Base-by-base conservation (phyloP, 768 basidiomycete species). In the Podaxis pistillaris region DNA sequence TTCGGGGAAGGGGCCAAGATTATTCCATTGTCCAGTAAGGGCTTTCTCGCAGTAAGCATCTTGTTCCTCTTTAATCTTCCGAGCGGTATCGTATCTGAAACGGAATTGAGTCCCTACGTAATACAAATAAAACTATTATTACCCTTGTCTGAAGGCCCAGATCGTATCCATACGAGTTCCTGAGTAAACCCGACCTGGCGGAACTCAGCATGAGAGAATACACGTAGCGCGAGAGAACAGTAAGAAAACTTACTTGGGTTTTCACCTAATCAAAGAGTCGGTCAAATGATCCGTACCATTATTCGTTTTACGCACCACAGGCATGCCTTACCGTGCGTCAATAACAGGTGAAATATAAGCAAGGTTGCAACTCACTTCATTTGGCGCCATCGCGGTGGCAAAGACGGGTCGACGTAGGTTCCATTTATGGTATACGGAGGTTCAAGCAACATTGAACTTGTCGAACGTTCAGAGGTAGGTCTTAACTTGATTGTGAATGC, bases 401-500 rank as follows among this genome's bases (percentile, higher is more conserved):
- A 44, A 62, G 73, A 71, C 65, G 81, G 69, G 46, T 78, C 75
- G 37, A 73, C 65, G 12, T 69, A 73, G 6, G 83, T 74, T 26
- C 71, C 74, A 67, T 87, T 83, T 71, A 83, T 58, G 52, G 72
- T 65, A 63, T 73, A 73, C 11, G 93, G 93, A 30, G 91, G 87
- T 65, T 96, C 94, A 24, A 96, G 76, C 4, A 93, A 74, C 86
- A 91, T 88, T 3, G 89, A 85, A 13, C 85, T 83, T 3, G 91
- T 82, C 0, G 90, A 87, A 36, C 87, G 82, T 65, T 91, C 90
- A 19, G 78, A 66, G 0, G 92, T 94, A 61, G 84, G 83, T 41
- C 94, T 82, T 17, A 91, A 75, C 73, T 95, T 95, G 68, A 95
- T 85, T 54, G 86, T 82, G 69, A 93, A 95, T 0, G 91, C 92